These are phyloP conservation scores for Curvularia lunata DNA, from an alignment of 2,329 filamentous ascomycete species.

Conservation along the genomic window DNA sequence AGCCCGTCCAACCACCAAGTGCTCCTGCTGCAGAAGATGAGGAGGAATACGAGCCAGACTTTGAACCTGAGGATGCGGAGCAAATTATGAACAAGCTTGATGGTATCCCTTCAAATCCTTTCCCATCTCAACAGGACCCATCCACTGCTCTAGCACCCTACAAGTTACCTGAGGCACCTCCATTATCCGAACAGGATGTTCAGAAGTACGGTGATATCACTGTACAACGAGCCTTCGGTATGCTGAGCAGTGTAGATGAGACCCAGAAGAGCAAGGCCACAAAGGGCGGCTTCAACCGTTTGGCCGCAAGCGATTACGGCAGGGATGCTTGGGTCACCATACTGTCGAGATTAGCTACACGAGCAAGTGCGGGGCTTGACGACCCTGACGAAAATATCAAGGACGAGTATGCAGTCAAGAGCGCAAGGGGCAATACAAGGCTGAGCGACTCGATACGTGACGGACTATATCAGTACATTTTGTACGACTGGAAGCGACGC, in stretches of 20 bases:
- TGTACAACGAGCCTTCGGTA: slow-evolving; percentile 77
- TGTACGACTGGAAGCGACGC: slow-evolving; percentile 88
- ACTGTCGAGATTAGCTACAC: slow-evolving; percentile 82
- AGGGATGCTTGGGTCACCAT: slow-evolving; percentile 91
- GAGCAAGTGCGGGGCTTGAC: slow-evolving; percentile 74
- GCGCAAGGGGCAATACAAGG: slow-evolving; percentile 46
- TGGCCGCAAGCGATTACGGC: slow-evolving; percentile 84
- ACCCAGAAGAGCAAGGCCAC: slow-evolving; percentile 57
- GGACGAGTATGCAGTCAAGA: slow-evolving; percentile 57
- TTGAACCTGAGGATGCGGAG: slow-evolving; percentile 77
- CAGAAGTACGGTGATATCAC: slow-evolving; percentile 76
- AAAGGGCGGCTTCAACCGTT: slow-evolving; percentile 76
- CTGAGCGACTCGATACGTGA: slow-evolving; percentile 78
- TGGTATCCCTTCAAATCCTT: slow-evolving; percentile 65
- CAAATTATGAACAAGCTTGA: slow-evolving; percentile 81
- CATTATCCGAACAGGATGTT: slow-evolving; percentile 73
- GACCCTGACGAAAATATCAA: slow-evolving; percentile 69
- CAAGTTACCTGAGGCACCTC: slow-evolving; percentile 76
- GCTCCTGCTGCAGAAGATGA: slow-evolving; percentile 70
- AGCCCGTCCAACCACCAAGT: slow-evolving; percentile 36
- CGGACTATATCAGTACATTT: slow-evolving; percentile 79
- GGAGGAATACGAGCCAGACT: slow-evolving; percentile 92
- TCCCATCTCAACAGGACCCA: slow-evolving; percentile 51
- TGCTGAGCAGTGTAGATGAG: slow-evolving; percentile 77
- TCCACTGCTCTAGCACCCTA: slow-evolving; percentile 68